These are phyloP conservation scores for Glarea lozoyensis DNA, from an alignment of 495 filamentous ascomycete genomes.

Conservation along the genomic window DNA sequence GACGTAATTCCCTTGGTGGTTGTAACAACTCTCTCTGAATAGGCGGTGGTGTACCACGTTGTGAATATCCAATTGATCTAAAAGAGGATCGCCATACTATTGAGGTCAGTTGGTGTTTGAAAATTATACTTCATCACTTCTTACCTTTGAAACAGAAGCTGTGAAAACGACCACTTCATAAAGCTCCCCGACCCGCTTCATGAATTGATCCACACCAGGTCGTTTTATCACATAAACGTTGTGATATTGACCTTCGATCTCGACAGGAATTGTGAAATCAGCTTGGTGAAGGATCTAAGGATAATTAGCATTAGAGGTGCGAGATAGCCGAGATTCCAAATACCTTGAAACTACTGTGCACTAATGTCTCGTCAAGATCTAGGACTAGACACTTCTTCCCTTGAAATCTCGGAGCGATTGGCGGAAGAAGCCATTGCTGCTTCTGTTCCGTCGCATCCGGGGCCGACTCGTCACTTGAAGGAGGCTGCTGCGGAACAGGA, in stretches of 20 bases:
- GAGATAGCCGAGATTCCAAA: conserved; percentile 6
- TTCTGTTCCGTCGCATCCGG: conserved; percentile 33
- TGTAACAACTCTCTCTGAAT: conserved; percentile 98
- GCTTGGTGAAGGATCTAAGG: conserved; percentile 89
- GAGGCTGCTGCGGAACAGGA: conserved; percentile 27
- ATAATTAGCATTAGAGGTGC: conserved; percentile 20
- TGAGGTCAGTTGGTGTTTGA: not conserved
- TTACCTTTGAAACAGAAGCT: conserved; percentile 94
- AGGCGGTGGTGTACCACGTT: conserved; percentile 91
- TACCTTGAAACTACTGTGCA: conserved; percentile 99
- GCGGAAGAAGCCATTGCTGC: conserved; percentile 71
- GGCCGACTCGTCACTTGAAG: conserved; percentile 20
- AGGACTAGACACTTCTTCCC: conserved; percentile 91
- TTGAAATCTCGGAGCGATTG: conserved; percentile 64
- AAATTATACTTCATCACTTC: too few relatives aligned
- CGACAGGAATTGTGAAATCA: conserved; percentile 97
- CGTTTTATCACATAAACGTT: conserved; percentile 99
- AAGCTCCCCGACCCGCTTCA: conserved; percentile 95
- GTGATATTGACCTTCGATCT: conserved; percentile 98
- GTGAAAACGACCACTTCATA: conserved; percentile 99
- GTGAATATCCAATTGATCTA: conserved; percentile 97
- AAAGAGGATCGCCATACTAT: conserved; percentile 90
- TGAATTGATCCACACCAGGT: conserved; percentile 94
- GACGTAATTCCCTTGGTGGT: conserved; percentile 98
- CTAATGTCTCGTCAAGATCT: conserved; percentile 95